Base-by-base conservation (phyloP, 805 yeast species). In the Maudiozyma saulgeensis region DNA sequence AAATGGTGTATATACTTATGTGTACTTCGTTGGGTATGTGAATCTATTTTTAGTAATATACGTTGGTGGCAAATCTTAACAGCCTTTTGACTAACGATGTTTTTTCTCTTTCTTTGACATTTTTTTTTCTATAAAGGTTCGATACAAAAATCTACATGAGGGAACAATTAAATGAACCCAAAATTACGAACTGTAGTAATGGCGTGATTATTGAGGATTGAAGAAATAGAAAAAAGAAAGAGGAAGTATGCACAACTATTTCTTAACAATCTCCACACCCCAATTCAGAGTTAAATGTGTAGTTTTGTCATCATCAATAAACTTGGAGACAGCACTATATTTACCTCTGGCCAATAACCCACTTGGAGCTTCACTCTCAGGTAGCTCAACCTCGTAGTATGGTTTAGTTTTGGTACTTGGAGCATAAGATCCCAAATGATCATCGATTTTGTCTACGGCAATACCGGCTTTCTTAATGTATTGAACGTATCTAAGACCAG, bases 301-400 rank as follows among this genome's bases (percentile, higher is more conserved):
- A 21, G 72, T 76, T 58, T 83, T 81, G 66, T 90, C 96, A 67
- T 89, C 96, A 60, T 90, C 96, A 43, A 86, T 74, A 60, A 89
- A 88, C 66, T 84, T 86, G 15, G 95, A 82, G 35, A 77, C 74
- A 6, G 95, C 95, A 42, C 82, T 77, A 70, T 87, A 90, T 45
- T 79, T 75, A 39, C 96, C 96, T 68, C 97, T 79, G 3, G 93
- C 96, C 54, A 90, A 68, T 66, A 90, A 67, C 1, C 97, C 97
- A 43, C 87, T 76, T 37, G 97, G 97, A 6, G 96, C 96, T 66
- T 88, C 96, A 51, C 85, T 89, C 60, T 78, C 80, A 3, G 80
- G 77, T 41, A 78, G 61, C 59, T 77, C 66, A 49, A 74, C 75
- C 68, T 80, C 87, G 63, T 86, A 89, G 63, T 67, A 83, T 8